Base-by-base conservation (phyloP, 2,329 filamentous ascomycete genomes). In the Beauveria australis region DNA sequence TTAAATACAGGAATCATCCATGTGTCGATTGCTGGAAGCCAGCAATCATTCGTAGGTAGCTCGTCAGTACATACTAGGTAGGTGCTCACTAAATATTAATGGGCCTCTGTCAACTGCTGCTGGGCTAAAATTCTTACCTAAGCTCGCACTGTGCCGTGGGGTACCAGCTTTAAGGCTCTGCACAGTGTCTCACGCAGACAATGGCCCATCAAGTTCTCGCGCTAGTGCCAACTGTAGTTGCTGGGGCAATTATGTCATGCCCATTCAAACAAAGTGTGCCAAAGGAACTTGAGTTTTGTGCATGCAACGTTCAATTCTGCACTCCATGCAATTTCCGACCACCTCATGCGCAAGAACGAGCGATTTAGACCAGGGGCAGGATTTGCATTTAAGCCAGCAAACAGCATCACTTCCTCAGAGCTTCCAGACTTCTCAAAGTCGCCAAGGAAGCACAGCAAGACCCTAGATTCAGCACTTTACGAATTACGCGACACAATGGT, bases 401-500 rank as follows among this genome's bases (percentile, higher is more conserved):
- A 71, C 62, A 73, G 66, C 51, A 66, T 73, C 41, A 47, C 64
- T 18, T 70, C 66, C 8, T 61, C 63, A 46, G 60, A 69, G 5
- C 57, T 61, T 53, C 65, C 68, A n/a, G 56, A 61, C 52, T 67
- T 66, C 48, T 40, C 62, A 53, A 62, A 60, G 37, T 59, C 53
- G 22, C 59, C 62, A 33, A 54, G 46, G 22, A 61, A 63, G 28
- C 56, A 59, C 37, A 56, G 37, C 41, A 60, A 54, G 18, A 62
- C 26, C 10, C 56, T 28, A 24, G 60, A 59, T 47, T 57, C 64
- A 47, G 63, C 62, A 33, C 65, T 69, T 37, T 53, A 56, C 62
- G 61, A 65, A 33, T 59, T 68, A 19, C 58, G 56, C 14, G 28
- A 18, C 64, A 66, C 56, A 65, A 81, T 81, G 79, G 80, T 75